Base-by-base conservation (phyloP, 495 filamentous ascomycete genomes). In the Talaromyces nanjingensis region DNA sequence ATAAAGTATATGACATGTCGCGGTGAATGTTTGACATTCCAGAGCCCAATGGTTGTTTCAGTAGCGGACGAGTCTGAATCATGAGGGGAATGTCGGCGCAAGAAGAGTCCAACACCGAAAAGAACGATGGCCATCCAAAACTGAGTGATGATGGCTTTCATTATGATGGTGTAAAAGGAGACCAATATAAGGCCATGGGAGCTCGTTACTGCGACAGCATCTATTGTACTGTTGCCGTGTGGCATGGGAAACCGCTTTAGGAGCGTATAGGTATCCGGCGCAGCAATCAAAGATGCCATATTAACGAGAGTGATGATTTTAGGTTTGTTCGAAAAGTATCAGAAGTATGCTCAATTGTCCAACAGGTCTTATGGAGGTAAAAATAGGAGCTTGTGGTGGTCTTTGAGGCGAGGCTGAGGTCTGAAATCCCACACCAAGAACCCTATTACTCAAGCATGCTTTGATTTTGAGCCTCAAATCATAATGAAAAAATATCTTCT, bases 81-180 rank as follows among this genome's bases (percentile, higher is more conserved):
- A 24, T 61, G 65, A 42, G 65, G 53, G 27, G 62, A 52, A 18
- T 39, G 7, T 54, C 57, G 55, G 4, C 25, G 33, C 59, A 63
- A 47, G 14, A 24, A 68, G 53, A 67, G 16, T 11, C 45, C 65
- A 42, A 68, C 60, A 25, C 37, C 60, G 53, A 67, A 9, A 25
- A 68, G 59, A 6, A 68, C 66, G 39, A 68, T 24, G 6, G 66
- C 27, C 31, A 37, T 59, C 66, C 66, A 68, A 11, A 66, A 42
- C 33, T 68, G 37, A 8, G 59, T 58, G 65, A 66, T 37, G 34
- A 64, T 66, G 34, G 62, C 47, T 29, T 64, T 60, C 42, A 68
- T 59, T 65, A 68, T 33, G 4, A 68, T n/a, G 3, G 66, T 67
- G 54, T 68, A 68, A 2, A 68, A 62, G 3, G 66, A 68, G 11